Base-by-base conservation (phyloP, 176 grass and related monocot genomes). In the Pharus latifolius region DNA sequence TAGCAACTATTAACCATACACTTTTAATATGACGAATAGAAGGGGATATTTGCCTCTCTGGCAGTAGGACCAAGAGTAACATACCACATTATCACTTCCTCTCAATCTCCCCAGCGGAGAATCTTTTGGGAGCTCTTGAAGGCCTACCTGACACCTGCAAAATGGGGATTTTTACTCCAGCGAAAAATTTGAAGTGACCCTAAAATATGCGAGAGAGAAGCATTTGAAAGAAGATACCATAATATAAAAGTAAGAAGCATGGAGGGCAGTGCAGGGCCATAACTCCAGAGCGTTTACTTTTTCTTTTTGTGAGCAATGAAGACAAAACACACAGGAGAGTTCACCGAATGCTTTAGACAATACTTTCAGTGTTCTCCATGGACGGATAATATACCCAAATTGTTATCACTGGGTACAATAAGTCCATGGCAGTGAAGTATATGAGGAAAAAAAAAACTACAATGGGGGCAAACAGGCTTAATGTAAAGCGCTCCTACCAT, bases 21-120 rank as follows among this genome's bases (percentile, higher is more conserved):
- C n/a, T n/a, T n/a, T n/a, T n/a, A n/a, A n/a, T n/a, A n/a, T n/a
- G n/a, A n/a, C n/a, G n/a, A n/a, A n/a, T n/a, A n/a, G n/a, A n/a
- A n/a, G n/a, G n/a, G n/a, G n/a, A n/a, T n/a, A n/a, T n/a, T n/a
- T n/a, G n/a, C n/a, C n/a, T n/a, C n/a, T n/a, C n/a, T n/a, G 28
- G 52, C 3, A 25, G 57, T 13, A 53, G 16, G 40, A 49, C 70
- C 14, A 44, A 34, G 19, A 29, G 18, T 63, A 60, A 19, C 74
- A 67, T 97, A 97, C 94, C 89, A 92, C 86, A 80, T 92, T 97
- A 74, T 97, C 94, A 67, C 89, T 83, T 90, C 94, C 93, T 84
- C 80, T 97, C 63, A 97, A 83, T 76, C 89, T 90, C 57, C 94
- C 94, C 16, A 92, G 63, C 12, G 86, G 52, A 78, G 94, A 92